Evolutionary conservation across 352 stramenopile species (phyloP), one percentile per base, ranked within the genome.

Genomic region (Thraustotheca clavata): DNA sequence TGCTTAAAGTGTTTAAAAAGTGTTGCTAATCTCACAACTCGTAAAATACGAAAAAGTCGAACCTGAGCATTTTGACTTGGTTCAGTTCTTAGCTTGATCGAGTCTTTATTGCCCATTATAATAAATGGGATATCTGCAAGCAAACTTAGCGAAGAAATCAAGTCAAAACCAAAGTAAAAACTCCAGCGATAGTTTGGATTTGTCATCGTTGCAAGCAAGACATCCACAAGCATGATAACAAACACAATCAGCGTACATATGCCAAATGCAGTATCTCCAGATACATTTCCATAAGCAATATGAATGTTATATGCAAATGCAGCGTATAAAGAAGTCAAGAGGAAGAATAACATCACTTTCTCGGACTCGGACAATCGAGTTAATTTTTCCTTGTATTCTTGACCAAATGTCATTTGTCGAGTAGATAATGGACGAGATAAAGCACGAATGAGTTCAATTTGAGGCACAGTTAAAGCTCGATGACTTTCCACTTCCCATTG

Each of bases 271-370:
- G 76, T 74, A 72, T 98, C 93, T 14, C 79, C 83, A 1, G 57
- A 57, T n/a, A 77, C 76, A n/a, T 70, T 66, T 50, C 93, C 87
- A 38, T 78, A 50, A 22, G 88, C 82, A 22, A 96, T 62, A n/a
- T 87, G 77, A 27, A 98, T 78, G 71, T 98, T 91, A 67, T 97
- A 89, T 22, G 86, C 82, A 48, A 96, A 98, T 24, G 98, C 81
- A 32, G 88, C 89, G 72, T 96, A 98, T 36, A 97, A 69, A 8
- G 91, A 97, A 39, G 96, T 76, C 8, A 96, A 3, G 8, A 94
- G 84, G 85, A 98, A 97, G 49, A 89, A 65, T 16, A 24, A 34
- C 12, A 61, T 20, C 2, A 61, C 52, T 1, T 9, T 18, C 14
- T 52, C n/a, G 43, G 31, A 11, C 11, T 52, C 43, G 43, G 24